phyloP scores from a whole-genome alignment of 2,329 filamentous ascomycete genomes.

The Colletotrichum endophyticum region DNA sequence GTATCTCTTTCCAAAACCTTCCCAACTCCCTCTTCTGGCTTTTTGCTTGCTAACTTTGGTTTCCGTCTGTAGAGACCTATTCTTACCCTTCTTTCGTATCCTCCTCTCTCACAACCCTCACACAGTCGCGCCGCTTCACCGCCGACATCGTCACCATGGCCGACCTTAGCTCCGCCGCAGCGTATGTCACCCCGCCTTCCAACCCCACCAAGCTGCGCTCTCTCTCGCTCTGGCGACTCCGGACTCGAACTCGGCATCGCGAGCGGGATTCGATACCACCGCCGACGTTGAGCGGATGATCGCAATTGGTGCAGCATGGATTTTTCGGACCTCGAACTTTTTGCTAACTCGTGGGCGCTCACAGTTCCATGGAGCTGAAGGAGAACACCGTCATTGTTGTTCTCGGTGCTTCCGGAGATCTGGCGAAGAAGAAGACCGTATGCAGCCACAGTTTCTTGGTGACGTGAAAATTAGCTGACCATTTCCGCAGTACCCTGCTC shows the following conservation, averaged over 20 bases:
- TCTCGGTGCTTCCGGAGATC: constrained; percentile 93
- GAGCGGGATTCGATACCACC: not conserved
- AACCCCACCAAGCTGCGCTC: constrained; percentile 19
- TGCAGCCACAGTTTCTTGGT: constrained; percentile 17
- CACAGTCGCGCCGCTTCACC: not conserved
- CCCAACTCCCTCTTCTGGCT: constrained; percentile 17
- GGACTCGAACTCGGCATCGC: not conserved
- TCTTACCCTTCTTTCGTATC: not conserved
- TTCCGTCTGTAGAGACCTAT: constrained; percentile 1
- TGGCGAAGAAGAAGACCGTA: constrained; percentile 99
- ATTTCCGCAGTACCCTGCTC: constrained; percentile 79
- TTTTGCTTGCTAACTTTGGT: constrained; percentile 17
- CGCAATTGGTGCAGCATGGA: not conserved
- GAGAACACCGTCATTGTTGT: constrained; percentile 98
- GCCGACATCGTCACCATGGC: constrained; percentile 23
- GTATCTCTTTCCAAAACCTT: constrained; percentile 16
- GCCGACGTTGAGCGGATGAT: not conserved
- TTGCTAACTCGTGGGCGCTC: not conserved
- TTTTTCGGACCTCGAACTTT: not conserved
- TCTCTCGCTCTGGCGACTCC: not conserved
- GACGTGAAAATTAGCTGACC: constrained; percentile 29
- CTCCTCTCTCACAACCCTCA: not conserved
- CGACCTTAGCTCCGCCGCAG: constrained; percentile 23
- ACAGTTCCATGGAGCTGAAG: constrained; percentile 91
- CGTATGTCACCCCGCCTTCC: constrained; percentile 25